Base-by-base conservation (phyloP, 2,329 filamentous ascomycete genomes). In the Triangularia verruculosa region DNA sequence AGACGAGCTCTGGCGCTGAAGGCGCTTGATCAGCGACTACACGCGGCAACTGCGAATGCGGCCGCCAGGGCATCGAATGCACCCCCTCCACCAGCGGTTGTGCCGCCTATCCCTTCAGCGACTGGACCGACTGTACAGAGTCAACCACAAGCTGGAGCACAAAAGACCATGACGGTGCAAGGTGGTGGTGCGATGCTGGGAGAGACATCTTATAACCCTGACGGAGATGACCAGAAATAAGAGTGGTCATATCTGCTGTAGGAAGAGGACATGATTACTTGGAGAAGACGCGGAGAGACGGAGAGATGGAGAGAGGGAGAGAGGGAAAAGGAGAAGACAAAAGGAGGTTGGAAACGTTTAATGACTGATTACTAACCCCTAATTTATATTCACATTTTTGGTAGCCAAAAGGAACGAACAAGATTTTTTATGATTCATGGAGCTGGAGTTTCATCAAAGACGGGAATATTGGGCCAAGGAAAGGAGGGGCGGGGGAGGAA, bases 21-120 rank as follows among this genome's bases (percentile, higher is more conserved):
- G 74, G 94, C 93, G 3, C 79, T 99, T 61, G 95, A 99, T 76
- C 93, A 98, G 78, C 85, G 95, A 68, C 80, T 99, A 59, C 91
- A 95, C 75, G 90, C 92, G n/a, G 92, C 93, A 3, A 89, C 90
- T 15, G 82, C 81, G 32, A 83, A 77, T 64, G 78, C 83, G 55
- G 74, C 79, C 27, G 73, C 81, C 51, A 76, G 77, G 64, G 69
- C 74, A 5, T 73, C 75, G 12, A 74, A 72, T 63, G 74, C 76
- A 53, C 82, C 81, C 3, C 75, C 78, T n/a, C 76, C 77, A 22
- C 65, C 69, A 59, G 53, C 79, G 66, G 68, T 77, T 67, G 67
- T 74, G 20, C 68, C 69, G 1, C 68, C 73, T 24, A 74, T 78
- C 8, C 73, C 73, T 15, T 74, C 78, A 52, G 76, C 81, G 1